phyloP scores from a whole-genome alignment of 345 rosid species.

The Trapa bicornis region DNA sequence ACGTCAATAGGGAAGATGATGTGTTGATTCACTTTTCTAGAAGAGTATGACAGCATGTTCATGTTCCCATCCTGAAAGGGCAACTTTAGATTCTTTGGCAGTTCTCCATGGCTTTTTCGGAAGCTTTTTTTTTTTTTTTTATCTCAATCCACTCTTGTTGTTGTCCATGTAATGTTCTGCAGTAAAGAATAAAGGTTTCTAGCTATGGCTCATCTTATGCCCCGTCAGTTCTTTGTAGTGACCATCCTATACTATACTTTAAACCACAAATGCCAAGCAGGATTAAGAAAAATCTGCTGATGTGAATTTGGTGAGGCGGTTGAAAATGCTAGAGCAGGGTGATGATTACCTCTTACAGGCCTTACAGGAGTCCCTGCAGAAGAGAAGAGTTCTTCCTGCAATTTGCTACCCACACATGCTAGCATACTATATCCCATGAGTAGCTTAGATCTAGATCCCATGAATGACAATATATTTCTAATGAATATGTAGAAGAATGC shows the following conservation, averaged over 20 bases:
- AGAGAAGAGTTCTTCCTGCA: background rate
- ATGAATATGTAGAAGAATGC: too few species aligned
- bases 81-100: conserved; percentile 59
- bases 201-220: background rate
- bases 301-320: too few species aligned
- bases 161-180: background rate
- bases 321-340: background rate
- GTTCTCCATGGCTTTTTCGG: conserved; percentile 12
- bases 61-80: conserved; percentile 20
- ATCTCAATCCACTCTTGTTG: background rate
- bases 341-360: background rate
- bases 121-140: background rate
- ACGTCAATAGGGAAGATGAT: background rate
- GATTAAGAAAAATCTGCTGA: background rate
- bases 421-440: too few species aligned
- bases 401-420: too few species aligned
- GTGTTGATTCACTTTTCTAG: background rate
- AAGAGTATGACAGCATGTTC: background rate
- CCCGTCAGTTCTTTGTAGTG: too few species aligned
- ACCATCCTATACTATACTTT: background rate
- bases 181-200: background rate
- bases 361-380: background rate
- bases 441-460: too few species aligned
- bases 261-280: background rate
- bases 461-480: too few species aligned